Evolutionary conservation across 1,139 yeast species (phyloP).

Genomic region (Scheffersomyces insectosa): DNA sequence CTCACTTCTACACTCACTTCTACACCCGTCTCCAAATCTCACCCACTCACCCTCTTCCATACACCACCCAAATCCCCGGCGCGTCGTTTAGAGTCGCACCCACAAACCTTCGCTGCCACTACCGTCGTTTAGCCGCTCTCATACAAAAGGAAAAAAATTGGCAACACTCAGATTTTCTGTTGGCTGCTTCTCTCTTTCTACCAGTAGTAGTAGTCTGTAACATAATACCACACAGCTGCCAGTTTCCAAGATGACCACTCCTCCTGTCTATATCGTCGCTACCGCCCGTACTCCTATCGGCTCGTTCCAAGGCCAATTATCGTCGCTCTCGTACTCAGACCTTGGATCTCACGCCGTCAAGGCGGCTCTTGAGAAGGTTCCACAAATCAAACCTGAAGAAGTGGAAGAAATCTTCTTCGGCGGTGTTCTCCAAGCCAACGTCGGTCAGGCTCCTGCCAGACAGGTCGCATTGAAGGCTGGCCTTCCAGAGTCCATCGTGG

Average conservation of each 20-base stretch:
- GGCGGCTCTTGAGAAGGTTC: slow-evolving; percentile 81
- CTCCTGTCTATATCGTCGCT: slow-evolving; percentile 81
- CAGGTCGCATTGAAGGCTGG: slow-evolving; percentile 96
- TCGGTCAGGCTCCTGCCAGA: slow-evolving; percentile 98
- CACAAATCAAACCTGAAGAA: slow-evolving; percentile 71
- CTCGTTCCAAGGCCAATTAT: slow-evolving; percentile 80
- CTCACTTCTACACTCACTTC: too few relatives aligned
- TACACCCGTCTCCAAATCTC: too few relatives aligned
- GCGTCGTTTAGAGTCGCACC: too few relatives aligned
- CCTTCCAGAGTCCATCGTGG: slow-evolving; percentile 71
- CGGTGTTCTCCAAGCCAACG: slow-evolving; percentile 87
- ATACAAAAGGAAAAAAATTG: too few relatives aligned
- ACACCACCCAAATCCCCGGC: too few relatives aligned
- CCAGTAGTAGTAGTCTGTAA: not conserved
- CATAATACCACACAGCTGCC: not conserved
- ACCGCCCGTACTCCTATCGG: slow-evolving; percentile 96
- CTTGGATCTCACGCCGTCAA: slow-evolving; percentile 91
- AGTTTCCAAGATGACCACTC: slow-evolving; percentile 5
- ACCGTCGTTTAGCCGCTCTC: too few relatives aligned
- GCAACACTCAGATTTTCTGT: too few relatives aligned
- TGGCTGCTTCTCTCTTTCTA: too few relatives aligned
- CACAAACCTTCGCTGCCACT: too few relatives aligned
- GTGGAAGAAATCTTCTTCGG: slow-evolving; percentile 94
- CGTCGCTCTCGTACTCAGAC: slow-evolving; percentile 76
- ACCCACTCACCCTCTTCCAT: too few relatives aligned